Base-by-base conservation (phyloP, 805 yeast genomes). In the Hanseniaspora meyeri region DNA sequence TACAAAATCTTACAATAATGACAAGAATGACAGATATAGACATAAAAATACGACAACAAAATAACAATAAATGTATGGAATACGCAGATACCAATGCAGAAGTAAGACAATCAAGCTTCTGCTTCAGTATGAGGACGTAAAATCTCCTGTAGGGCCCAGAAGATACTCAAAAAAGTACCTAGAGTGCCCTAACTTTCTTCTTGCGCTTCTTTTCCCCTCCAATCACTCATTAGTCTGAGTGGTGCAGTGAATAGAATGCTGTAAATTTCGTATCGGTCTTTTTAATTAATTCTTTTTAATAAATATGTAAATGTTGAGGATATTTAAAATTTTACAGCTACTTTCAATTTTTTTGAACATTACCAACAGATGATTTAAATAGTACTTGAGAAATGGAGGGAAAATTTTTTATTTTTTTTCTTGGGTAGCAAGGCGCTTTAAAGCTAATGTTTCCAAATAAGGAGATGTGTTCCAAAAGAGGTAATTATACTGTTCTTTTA, bases 151-250 rank as follows among this genome's bases (percentile, higher is more conserved):
- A 31, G 48, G 54, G 20, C 17, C 36, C 37, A 7, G 27, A 19
- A 48, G 14, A 6, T 16, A 27, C 47, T 53, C 57, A 56, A 43
- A 49, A 57, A 52, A 54, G 38, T 34, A 32, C 46, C 34, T 20
- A 36, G 27, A 37, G 29, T 16, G 10, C 19, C 45, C 43, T 47
- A 58, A 43, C 54, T 45, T 64, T 60, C 37, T 31, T 68, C 71
- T 68, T 60, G 71, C 71, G 58, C 65, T 66, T 66, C 70, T 66
- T 68, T 68, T 68, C 71, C 71, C 71, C 71, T 68, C 70, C 66
- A 68, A 55, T 66, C 71, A 66, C 62, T 69, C 65, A 67, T 62
- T 50, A 50, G 54, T 50, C 20, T 32, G 62, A 68, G 64, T 65
- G 70, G 68, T 68, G 67, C 69, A 68, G 71, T 66, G 70, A 67